Evolutionary conservation across 2,329 filamentous ascomycete genomes (phyloP).

Genomic region (Botrytis cinerea): DNA sequence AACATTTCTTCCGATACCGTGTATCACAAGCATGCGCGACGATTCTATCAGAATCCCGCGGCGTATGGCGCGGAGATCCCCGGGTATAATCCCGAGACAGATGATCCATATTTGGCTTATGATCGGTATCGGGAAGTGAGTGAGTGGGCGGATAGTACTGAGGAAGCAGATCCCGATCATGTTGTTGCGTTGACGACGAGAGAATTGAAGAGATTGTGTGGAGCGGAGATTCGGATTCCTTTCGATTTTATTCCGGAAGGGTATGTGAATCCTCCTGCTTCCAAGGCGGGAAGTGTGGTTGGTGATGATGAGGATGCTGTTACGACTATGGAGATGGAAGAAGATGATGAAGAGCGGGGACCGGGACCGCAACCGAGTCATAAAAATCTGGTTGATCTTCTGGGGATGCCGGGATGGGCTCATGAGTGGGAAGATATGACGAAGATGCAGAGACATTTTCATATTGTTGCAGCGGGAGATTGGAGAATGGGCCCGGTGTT

Average conservation of each 20-base stretch:
- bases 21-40: conserved; percentile 18
- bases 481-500: conserved; percentile 18
- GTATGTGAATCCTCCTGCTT: conserved; percentile 7
- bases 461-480: conserved; percentile 19
- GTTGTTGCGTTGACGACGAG: conserved; percentile 16
- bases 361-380: background rate
- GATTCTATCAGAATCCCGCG: conserved; percentile 7
- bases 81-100: conserved; percentile 6
- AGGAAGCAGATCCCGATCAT: conserved; percentile 12
- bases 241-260: conserved; percentile 18
- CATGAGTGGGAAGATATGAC: conserved; percentile 5
- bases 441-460: conserved; percentile 17
- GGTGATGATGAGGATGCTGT: background rate
- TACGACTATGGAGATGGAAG: background rate
- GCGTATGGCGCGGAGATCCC: conserved; percentile 9
- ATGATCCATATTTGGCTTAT: conserved; percentile 17
- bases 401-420: background rate
- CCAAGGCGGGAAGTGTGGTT: background rate
- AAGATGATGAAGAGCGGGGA: background rate
- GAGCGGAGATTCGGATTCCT: background rate
- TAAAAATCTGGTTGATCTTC: conserved; percentile 2
- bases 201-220: conserved; percentile 13
- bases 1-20: conserved; percentile 15
- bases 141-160: conserved; percentile 12
- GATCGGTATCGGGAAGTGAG: conserved; percentile 13